These are phyloP conservation scores for Cardamine occulta DNA, from an alignment of 345 rosid genomes.

Conservation along the genomic window DNA sequence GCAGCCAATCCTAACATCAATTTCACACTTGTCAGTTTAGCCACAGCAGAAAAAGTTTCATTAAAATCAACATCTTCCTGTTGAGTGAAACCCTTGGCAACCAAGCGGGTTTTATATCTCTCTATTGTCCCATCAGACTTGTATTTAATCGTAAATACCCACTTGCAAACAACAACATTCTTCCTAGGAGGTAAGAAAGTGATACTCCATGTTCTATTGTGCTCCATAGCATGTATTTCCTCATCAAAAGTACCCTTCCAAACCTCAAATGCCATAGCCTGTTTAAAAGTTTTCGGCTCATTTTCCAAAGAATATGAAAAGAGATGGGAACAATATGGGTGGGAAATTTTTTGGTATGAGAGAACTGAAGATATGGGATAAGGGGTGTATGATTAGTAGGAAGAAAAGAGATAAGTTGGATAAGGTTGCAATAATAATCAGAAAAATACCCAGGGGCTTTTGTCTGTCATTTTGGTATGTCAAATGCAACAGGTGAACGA, in stretches of 20 bases:
- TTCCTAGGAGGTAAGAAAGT: rapidly evolving
- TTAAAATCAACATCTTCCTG: neutral
- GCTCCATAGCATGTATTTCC: neutral
- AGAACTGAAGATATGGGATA: too few species aligned
- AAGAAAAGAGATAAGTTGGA: too few species aligned
- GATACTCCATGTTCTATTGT: neutral
- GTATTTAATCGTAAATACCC: neutral
- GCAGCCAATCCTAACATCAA: neutral
- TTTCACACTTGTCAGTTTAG: neutral
- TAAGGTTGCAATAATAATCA: too few species aligned
- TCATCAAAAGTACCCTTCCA: neutral
- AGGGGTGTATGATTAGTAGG: too few species aligned
- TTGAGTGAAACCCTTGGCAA: neutral
- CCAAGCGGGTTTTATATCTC: neutral
- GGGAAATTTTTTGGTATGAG: too few species aligned
- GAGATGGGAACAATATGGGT: neutral
- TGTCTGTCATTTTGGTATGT: too few species aligned
- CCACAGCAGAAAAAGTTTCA: neutral
- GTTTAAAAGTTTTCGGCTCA: neutral
- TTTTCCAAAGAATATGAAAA: neutral
- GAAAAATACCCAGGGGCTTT: too few species aligned
- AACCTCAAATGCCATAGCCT: neutral
- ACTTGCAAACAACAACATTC: neutral
- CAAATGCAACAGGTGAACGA: too few species aligned
- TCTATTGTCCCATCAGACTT: neutral